These are phyloP conservation scores for Rhizopogon salebrosus DNA, from an alignment of 768 basidiomycete species.

Conservation along the genomic window DNA sequence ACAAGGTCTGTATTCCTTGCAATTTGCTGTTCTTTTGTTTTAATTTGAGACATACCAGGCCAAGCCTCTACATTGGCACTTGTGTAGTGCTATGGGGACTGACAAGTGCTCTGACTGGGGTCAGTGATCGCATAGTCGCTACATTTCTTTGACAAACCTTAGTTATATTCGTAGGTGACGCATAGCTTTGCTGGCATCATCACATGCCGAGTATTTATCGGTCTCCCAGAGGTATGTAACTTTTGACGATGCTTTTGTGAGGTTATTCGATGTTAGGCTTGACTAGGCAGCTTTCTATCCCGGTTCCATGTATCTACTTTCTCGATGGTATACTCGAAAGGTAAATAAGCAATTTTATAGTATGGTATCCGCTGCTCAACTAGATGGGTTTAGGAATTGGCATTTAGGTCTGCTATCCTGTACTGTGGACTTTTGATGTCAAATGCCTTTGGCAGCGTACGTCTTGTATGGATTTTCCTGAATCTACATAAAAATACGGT, in stretches of 20 bases:
- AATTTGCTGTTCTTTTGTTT: neutral
- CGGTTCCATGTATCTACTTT: constrained; percentile 37
- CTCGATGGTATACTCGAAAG: constrained; percentile 20
- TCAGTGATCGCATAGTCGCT: constrained; percentile 20
- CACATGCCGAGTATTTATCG: constrained; percentile 55
- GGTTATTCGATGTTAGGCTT: neutral
- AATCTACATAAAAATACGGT: neutral
- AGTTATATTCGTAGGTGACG: constrained; percentile 35
- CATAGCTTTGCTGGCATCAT: constrained; percentile 52
- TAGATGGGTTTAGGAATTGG: constrained; percentile 40
- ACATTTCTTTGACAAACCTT: neutral
- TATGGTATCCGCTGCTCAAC: neutral
- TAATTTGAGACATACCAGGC: constrained; percentile 29
- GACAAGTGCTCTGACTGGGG: constrained; percentile 57
- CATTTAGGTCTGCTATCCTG: constrained; percentile 57
- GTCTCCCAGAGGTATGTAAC: constrained; percentile 47
- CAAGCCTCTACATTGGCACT: constrained; percentile 55
- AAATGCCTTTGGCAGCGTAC: constrained; percentile 62
- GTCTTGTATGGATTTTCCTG: constrained; percentile 9
- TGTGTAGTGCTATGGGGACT: constrained; percentile 64
- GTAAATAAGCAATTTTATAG: neutral
- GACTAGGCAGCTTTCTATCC: constrained; percentile 58
- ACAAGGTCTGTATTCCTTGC: constrained; percentile 31
- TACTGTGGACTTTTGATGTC: constrained; percentile 55
- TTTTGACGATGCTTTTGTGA: neutral